Evolutionary conservation across 176 grass and related monocot genomes (phyloP), one percentile per base, ranked within the genome.

Genomic region (Puya raimondii): DNA sequence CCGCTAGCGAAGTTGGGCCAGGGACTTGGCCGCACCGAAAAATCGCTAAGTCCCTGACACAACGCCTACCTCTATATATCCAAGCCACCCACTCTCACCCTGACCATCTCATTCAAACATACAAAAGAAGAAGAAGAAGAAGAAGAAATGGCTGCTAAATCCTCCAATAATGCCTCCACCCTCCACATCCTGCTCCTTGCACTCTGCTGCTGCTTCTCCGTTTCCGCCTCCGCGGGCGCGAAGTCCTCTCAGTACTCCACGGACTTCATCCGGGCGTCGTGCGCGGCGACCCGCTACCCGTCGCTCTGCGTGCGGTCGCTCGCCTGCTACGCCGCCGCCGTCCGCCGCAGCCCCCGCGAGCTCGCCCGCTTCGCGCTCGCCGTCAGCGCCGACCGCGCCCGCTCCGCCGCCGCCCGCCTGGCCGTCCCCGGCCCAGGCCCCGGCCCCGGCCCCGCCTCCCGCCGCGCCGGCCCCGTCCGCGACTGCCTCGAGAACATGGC

Each of bases 401-500:
- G 76, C 25, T 69, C 82, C 2, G 89, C 93, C 64, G 84, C 93
- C 1, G 48, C 77, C 12, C 92, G 77, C 84, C 86, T 99, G 4
- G 65, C 81, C 11, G 71, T 85, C 1, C 25, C 25, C 1, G 53
- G n/a, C n/a, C n/a, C n/a, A n/a, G n/a, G n/a, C n/a, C n/a, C 48
- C 72, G 67, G 52, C 49, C 3, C 47, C 9, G 23, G 9, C 15
- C 13, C 14, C 2, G 7, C 49, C 63, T 23, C 48, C 49, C 23
- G 52, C 49, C 23, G 52, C 49, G 48, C 49, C 63, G 85, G 88
- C 4, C 76, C 92, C 2, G 81, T 85, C 69, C 76, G 79, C 1
- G 92, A 96, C 73, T 96, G 92, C 86, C 64, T 96, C 64, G 88
- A 96, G 66, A 89, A 87, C 86, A 82, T 96, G 86, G 86, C 76